These are phyloP conservation scores for Tetradesmus obliquus DNA, from an alignment of 139 green algal genomes.

Conservation along the genomic window DNA sequence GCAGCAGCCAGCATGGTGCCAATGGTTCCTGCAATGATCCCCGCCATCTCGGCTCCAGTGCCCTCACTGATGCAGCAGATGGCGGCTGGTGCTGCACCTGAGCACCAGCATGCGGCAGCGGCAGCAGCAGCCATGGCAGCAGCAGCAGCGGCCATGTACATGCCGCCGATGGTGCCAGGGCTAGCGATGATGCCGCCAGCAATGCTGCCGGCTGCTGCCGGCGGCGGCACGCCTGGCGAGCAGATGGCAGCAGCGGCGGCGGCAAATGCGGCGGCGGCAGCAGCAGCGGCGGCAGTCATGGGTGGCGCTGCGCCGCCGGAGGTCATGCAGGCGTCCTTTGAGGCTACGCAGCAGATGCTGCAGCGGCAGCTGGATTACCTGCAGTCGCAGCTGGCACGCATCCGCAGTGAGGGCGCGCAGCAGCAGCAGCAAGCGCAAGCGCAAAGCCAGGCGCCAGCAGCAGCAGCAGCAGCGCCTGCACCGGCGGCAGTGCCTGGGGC, in stretches of 20 bases:
- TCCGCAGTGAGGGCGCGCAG: background rate
- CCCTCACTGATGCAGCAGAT: conserved; percentile 13
- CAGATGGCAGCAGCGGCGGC: conserved; percentile 42
- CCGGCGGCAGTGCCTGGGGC: background rate
- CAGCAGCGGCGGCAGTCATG: conserved; percentile 51
- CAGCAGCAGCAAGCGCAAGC: conserved; percentile 13
- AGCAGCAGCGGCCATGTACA: conserved; percentile 40
- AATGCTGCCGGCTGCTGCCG: conserved; percentile 14
- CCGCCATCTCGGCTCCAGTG: conserved; percentile 41
- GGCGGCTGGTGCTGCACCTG: background rate
- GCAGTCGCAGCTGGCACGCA: conserved; percentile 49
- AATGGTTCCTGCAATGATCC: conserved; percentile 43
- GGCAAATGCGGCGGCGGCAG: conserved; percentile 9
- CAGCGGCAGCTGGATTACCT: conserved; percentile 65
- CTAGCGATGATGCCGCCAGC: conserved; percentile 47
- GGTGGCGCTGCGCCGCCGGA: conserved; percentile 23
- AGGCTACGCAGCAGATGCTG: conserved; percentile 65
- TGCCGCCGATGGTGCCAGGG: conserved; percentile 31
- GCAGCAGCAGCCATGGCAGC: conserved; percentile 25
- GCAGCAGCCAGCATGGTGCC: conserved; percentile 43
- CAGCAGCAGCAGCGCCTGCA: background rate
- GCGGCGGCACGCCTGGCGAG: background rate
- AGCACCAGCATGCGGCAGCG: conserved; percentile 42
- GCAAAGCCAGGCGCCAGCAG: conserved; percentile 8
- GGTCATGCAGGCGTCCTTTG: conserved; percentile 48